Evolutionary conservation across 176 grass and related monocot genomes (phyloP).

Genomic region (Calamus simplicifolius): DNA sequence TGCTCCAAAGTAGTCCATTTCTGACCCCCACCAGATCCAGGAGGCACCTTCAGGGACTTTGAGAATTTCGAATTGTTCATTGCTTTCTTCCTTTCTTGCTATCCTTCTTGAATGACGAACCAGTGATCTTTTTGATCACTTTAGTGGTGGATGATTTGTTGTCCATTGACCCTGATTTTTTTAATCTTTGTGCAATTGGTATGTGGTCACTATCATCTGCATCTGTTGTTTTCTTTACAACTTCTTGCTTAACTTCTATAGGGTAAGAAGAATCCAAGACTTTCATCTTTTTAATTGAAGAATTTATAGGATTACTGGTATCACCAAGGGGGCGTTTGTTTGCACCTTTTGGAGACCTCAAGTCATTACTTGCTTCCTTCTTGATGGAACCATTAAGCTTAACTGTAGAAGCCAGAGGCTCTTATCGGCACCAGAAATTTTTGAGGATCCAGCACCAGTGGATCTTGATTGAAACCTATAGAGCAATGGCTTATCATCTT

Average conservation of each 20-base stretch:
- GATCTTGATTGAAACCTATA: slow-evolving; percentile 38
- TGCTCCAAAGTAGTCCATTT: slow-evolving; percentile 95
- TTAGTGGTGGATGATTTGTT: slow-evolving; percentile 35
- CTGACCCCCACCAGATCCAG: slow-evolving; percentile 74
- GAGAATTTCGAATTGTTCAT: slow-evolving; percentile 58
- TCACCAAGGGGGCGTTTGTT: slow-evolving; percentile 54
- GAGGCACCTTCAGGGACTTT: slow-evolving; percentile 61
- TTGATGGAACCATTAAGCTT: slow-evolving; percentile 30
- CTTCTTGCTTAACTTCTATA: slow-evolving; percentile 10
- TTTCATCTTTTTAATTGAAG: slow-evolving; percentile 52
- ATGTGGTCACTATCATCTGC: slow-evolving; percentile 38
- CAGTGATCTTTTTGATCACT: slow-evolving; percentile 36
- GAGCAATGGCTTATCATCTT: slow-evolving; percentile 79
- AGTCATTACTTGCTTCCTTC: slow-evolving; percentile 19
- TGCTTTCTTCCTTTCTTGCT: slow-evolving; percentile 52
- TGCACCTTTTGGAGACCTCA: slow-evolving; percentile 26
- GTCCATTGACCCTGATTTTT: slow-evolving; percentile 51
- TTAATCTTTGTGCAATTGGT: slow-evolving; percentile 50
- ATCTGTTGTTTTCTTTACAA: slow-evolving; percentile 34
- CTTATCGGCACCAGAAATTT: background rate
- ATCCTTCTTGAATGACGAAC: slow-evolving; percentile 43
- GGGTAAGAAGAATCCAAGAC: slow-evolving; percentile 29
- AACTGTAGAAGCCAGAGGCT: slow-evolving; percentile 1
- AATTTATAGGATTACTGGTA: slow-evolving; percentile 30
- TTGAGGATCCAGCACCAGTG: slow-evolving; percentile 3